Evolutionary conservation across 495 filamentous ascomycete species (phyloP).

Genomic region (Penicillium ochrochloron): DNA sequence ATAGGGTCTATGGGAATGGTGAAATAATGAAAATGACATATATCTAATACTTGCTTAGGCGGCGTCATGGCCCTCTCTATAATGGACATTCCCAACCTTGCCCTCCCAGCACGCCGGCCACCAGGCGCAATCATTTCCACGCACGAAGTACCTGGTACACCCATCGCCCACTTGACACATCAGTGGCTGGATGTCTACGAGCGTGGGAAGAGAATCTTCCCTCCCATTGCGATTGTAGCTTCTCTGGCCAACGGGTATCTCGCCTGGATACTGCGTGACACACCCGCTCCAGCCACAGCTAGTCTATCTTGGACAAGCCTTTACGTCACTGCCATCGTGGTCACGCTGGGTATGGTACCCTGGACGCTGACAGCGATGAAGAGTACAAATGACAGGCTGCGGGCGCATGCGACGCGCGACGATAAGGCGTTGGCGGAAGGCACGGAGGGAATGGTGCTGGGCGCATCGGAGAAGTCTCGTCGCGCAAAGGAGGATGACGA

Average conservation of each 20-base stretch:
- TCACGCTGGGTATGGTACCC: slow-evolving; percentile 38
- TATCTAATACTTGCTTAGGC: slow-evolving; percentile 20
- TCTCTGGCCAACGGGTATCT: slow-evolving; percentile 39
- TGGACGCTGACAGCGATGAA: slow-evolving; percentile 39
- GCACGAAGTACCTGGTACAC: slow-evolving; percentile 21
- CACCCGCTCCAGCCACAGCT: slow-evolving; percentile 9
- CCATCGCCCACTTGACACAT: slow-evolving; percentile 27
- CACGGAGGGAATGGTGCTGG: slow-evolving; percentile 21
- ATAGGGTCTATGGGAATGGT: no score
- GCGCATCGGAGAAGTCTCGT: slow-evolving; percentile 26
- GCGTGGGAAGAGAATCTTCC: slow-evolving; percentile 33
- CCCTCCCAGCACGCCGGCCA: slow-evolving; percentile 27
- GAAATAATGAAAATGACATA: no score
- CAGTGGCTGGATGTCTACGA: slow-evolving; percentile 42
- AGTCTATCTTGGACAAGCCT: slow-evolving; percentile 22
- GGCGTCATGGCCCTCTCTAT: slow-evolving; percentile 32
- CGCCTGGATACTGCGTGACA: slow-evolving; percentile 29
- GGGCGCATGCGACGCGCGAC: slow-evolving; percentile 30
- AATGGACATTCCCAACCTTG: slow-evolving; percentile 33
- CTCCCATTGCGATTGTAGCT: slow-evolving; percentile 21
- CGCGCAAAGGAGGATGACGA: slow-evolving; percentile 30
- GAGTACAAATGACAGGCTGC: slow-evolving; percentile 29
- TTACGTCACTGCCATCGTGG: slow-evolving; percentile 30
- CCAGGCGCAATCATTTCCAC: slow-evolving; percentile 18
- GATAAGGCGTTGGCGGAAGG: slow-evolving; percentile 27